Conservation (phyloP, 1,284 basidiomycete species). For the Rugosomyces carneus region DNA sequence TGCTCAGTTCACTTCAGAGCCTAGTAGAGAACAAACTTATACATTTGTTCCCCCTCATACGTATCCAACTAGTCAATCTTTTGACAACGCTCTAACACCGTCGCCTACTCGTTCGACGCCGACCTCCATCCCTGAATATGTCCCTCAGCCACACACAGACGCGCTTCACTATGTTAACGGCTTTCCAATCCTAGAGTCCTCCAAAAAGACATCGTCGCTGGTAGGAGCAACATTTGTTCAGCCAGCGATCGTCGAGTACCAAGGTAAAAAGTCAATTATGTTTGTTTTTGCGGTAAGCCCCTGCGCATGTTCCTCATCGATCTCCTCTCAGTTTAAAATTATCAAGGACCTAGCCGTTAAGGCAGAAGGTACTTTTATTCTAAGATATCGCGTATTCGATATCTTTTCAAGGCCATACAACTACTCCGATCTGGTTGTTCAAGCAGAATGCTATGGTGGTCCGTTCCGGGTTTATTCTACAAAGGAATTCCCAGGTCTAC, state of each 20-base stretch:
- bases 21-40: constrained; percentile 8
- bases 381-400: constrained; percentile 66
- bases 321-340: not conserved
- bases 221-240: constrained; percentile 65
- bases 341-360: constrained; percentile 62
- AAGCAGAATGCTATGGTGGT: constrained; percentile 67
- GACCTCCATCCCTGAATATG: constrained; percentile 1
- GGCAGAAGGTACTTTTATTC: constrained; percentile 56
- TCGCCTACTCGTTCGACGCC: constrained; percentile 6
- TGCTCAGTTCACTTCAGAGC: constrained; percentile 6
- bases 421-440: constrained; percentile 44
- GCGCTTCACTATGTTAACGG: constrained; percentile 29
- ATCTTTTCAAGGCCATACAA: constrained; percentile 39
- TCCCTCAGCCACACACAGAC: constrained; percentile 8
- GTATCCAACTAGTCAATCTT: constrained; percentile 4
- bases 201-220: constrained; percentile 48
- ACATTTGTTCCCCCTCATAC: constrained; percentile 8
- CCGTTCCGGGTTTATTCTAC: constrained; percentile 70
- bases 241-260: constrained; percentile 50
- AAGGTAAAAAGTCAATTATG: constrained; percentile 53
- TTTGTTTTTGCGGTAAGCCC: constrained; percentile 66
- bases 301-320: not conserved
- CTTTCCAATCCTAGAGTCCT: constrained; percentile 39
- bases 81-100: not conserved
- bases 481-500: constrained; percentile 73